Percentiles rank a stretch among this genome's conserved stretches.
These are phyloP conservation scores for Carex pumila DNA, from an alignment of 176 grass and related monocot genomes.

Conservation along the genomic window DNA sequence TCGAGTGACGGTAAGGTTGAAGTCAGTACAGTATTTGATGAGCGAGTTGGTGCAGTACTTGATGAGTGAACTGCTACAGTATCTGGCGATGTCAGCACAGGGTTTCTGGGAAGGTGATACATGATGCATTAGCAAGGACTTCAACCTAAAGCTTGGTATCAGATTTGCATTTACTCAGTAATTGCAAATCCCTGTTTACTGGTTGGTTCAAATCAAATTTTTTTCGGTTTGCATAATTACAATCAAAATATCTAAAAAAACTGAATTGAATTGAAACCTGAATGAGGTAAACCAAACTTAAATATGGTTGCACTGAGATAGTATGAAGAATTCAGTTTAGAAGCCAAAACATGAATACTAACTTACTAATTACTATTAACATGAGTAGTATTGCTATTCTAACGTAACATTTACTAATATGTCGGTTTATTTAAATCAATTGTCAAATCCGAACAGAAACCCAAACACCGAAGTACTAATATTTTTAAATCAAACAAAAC, in stretches of 20 bases:
- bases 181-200: background rate
- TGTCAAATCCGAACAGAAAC: background rate
- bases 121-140: constrained; percentile 6
- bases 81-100: background rate
- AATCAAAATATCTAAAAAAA: background rate
- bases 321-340: background rate
- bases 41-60: constrained; percentile 16
- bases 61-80: background rate
- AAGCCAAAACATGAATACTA: background rate
- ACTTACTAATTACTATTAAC: background rate
- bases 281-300: background rate
- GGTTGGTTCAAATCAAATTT: background rate
- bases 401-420: background rate
- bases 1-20: constrained; percentile 48
- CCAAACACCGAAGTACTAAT: background rate
- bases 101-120: background rate
- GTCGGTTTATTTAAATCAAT: background rate
- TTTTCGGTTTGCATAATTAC: background rate
- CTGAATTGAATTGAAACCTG: background rate
- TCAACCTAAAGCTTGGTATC: background rate
- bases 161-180: background rate
- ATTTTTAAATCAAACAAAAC: background rate
- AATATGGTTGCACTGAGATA: background rate
- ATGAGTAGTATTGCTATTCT: background rate
- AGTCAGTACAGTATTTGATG: constrained; percentile 17